Evolutionary conservation across 2,329 filamentous ascomycete genomes (phyloP), one percentile per base, ranked within the genome.

Genomic region (Hypoxylon sp.): DNA sequence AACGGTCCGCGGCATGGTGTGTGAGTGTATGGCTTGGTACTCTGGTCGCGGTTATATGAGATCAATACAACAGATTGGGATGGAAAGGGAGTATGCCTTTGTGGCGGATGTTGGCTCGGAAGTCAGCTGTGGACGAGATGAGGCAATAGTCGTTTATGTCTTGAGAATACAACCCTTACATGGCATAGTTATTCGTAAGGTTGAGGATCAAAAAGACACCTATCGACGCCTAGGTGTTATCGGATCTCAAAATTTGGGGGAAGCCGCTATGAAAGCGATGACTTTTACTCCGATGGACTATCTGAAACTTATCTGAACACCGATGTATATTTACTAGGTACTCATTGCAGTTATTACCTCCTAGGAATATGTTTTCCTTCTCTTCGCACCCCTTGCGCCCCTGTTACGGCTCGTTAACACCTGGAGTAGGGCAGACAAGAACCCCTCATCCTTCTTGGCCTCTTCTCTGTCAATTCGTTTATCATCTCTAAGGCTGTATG

Each of bases 391-490:
- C 9, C 29, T 41, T 16, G 6, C 19, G n/a, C 44, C n/a, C 7
- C 16, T n/a, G 5, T 38, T 16, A 4, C 20, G 15, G 4, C 46
- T 20, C 4, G 36, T 50, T 20, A 61, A 37, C 5, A 19, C 20
- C 42, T 63, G 63, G 6, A 65, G 38, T 9, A 65, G 44, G 16
- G 60, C 45, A 4, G 17, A 45, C 20, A 66, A 30, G 23, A 64
- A 53, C 1, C 58, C 55, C 8, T 51, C 62, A n/a, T 57, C 52
- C 2, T 29, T 32, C 15, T 47, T 59, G 0, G 57, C 62, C 9
- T 27, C 36, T 1, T 36, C 2, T 3, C 13, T 32, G 12, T 63
- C 49, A 12, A 66, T 60, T 20, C 54, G 50, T 4, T 61, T 57
- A 0, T 21, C 34, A 7, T 37, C 27, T 3, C 34, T n/a, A 1